A percentile compares a stretch with the other conserved stretches of the same genome.
Evolutionary conservation across 1,139 yeast species (phyloP).

Genomic region (Lodderomyces oxycetoniae): DNA sequence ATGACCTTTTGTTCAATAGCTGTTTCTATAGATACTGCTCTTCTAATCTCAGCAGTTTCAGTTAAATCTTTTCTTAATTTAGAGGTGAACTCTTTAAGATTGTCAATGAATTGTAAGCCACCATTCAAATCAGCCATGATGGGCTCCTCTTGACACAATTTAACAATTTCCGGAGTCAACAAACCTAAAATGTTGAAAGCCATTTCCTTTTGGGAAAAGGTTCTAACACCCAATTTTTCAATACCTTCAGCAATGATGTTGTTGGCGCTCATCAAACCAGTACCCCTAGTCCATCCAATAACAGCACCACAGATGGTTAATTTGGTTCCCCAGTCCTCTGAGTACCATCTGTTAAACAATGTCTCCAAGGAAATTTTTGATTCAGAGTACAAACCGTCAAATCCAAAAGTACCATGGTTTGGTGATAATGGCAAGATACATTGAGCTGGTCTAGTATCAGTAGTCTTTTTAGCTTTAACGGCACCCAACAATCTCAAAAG

Average conservation of each 20-base stretch:
- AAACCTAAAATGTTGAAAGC: constrained; percentile 96
- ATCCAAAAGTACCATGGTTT: constrained; percentile 97
- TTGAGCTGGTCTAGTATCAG: constrained; percentile 97
- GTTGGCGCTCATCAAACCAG: constrained; percentile 97
- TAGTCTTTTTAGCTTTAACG: constrained; percentile 77
- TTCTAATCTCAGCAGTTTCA: constrained; percentile 86
- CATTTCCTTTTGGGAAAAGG: constrained; percentile 98
- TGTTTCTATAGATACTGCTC: constrained; percentile 92
- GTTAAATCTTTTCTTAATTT: constrained; percentile 75
- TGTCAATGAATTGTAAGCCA: constrained; percentile 90
- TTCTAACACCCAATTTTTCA: constrained; percentile 92
- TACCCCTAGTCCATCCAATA: constrained; percentile 99
- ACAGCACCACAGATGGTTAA: constrained; percentile 97
- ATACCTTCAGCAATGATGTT: constrained; percentile 97
- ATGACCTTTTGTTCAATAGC: constrained; percentile 90
- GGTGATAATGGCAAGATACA: constrained; percentile 95
- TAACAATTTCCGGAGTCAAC: constrained; percentile 79
- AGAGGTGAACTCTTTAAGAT: constrained; percentile 84
- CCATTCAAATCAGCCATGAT: constrained; percentile 98
- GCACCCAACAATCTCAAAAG: constrained; percentile 87
- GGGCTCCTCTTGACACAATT: constrained; percentile 88
- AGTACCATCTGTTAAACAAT: constrained; percentile 96
- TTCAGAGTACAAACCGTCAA: constrained; percentile 96
- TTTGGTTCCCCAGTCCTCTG: constrained; percentile 94
- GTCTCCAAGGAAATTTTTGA: constrained; percentile 94